Evolutionary conservation across 78 protist genomes (phyloP), one percentile per base, ranked within the genome.

Genomic region (Dictyostelium capitatum): DNA sequence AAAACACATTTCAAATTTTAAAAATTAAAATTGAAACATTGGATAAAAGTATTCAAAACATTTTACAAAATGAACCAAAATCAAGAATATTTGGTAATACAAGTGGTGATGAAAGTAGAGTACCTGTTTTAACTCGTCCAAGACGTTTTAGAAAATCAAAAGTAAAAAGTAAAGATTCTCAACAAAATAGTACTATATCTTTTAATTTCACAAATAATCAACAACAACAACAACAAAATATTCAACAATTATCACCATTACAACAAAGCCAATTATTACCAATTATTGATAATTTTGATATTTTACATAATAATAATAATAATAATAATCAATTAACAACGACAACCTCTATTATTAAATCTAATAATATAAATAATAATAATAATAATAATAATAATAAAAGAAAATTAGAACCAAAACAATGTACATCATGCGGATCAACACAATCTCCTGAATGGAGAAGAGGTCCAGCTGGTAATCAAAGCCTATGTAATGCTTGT

Each of bases 371-470:
- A n/a, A 3, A 37, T 37, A 37, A 37, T 37, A 37, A 2, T 37
- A 37, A 37, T 2, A 37, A 2, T 37, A 37, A 37, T 37, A 37
- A 37, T 37, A 37, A 3, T 37, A 32, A 78, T n/a, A 84, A 84
- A 57, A 84, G 94, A 80, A 89, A 89, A 46, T 15, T 69, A 8
- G 94, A 89, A 30, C 53, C 72, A 10, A 89, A 80, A 28, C 80
- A 80, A 14, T 89, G 94, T 56, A 89, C 87, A 1, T 37, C 56
- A 1, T 89, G 94, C 43, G 94, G 94, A 25, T 78, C 94, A 17
- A 89, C 94, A 10, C 64, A 79, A 0, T 80, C 94, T 17, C 94
- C 94, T n/a, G 94, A 89, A 28, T 89, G 94, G 94, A 79, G 94
- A 54, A 79, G 72, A 43, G 94, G 94, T 1, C 94, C 94, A 1